Percentiles rank a stretch among this genome's conserved stretches.
Evolutionary conservation across 2,329 filamentous ascomycete species (phyloP).

Genomic region (Grosmannia penicillata): DNA sequence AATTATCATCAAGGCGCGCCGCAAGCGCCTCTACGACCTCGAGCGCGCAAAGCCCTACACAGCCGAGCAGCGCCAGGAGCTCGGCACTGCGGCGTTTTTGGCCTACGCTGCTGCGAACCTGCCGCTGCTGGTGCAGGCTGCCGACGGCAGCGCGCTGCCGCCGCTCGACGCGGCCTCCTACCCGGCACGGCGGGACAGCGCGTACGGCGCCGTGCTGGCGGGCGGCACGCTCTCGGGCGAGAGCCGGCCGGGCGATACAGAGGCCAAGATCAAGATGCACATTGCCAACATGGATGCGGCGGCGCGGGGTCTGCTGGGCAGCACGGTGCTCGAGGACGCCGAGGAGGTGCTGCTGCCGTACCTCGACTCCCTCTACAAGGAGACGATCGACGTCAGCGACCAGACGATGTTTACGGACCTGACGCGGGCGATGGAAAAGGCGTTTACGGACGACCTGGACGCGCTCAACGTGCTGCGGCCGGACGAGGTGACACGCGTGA

Average conservation of each 20-base stretch:
- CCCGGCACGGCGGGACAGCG: conserved; percentile 7
- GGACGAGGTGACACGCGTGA: conserved; percentile 50
- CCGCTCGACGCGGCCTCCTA: conserved; percentile 9
- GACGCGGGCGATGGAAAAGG: conserved; percentile 48
- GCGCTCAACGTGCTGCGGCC: conserved; percentile 51
- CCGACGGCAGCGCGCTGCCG: too few species aligned
- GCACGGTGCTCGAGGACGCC: conserved; percentile 38
- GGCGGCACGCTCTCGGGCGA: conserved; percentile 11
- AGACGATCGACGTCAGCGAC: conserved; percentile 41
- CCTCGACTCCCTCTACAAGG: conserved; percentile 42
- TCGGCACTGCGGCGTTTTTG: conserved; percentile 10
- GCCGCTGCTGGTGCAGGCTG: conserved; percentile 8
- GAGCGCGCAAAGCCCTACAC: conserved; percentile 11
- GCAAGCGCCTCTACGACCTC: conserved; percentile 13
- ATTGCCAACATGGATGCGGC: conserved; percentile 13
- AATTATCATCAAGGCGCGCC: conserved; percentile 17
- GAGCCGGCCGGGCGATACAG: conserved; percentile 12
- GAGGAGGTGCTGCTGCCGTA: conserved; percentile 51
- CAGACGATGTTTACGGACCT: conserved; percentile 53
- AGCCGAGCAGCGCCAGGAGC: conserved; percentile 8
- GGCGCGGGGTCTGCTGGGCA: conserved; percentile 9
- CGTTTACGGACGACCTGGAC: conserved; percentile 55
- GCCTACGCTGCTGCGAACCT: conserved; percentile 14
- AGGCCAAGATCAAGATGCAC: conserved; percentile 15
- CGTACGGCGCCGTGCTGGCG: conserved; percentile 12